A percentile compares a stretch with the other conserved stretches of the same genome.
Evolutionary conservation across 2,329 filamentous ascomycete species (phyloP).

Genomic region (Emmonsiellopsis sp.): DNA sequence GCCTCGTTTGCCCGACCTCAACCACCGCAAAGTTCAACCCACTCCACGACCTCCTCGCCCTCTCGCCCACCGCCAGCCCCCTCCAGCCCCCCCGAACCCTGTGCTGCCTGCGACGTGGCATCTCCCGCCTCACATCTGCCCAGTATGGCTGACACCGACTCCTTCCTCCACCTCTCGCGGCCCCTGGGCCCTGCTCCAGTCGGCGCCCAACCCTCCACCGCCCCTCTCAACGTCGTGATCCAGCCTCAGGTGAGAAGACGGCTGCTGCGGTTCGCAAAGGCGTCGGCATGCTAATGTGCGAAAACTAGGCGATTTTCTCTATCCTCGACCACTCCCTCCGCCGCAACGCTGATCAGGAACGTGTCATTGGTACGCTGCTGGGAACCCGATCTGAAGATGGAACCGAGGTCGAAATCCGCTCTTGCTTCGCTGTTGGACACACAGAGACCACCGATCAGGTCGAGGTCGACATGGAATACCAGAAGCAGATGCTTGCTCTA

Average conservation of each 20-base stretch:
- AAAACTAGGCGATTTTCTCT: conserved; percentile 50
- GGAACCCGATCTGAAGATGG: conserved; percentile 93
- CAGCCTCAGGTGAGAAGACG: conserved; percentile 70
- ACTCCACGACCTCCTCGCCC: conserved; percentile 7
- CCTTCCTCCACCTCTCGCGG: conserved; percentile 89
- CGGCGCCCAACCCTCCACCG: conserved; percentile 73
- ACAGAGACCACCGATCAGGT: conserved; percentile 98
- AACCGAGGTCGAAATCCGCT: conserved; percentile 89
- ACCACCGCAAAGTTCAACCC: conserved; percentile 11
- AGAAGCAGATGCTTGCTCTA: conserved; percentile 96
- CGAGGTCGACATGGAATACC: conserved; percentile 99
- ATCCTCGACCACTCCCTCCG: conserved; percentile 84
- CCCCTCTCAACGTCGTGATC: conserved; percentile 87
- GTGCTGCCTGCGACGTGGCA: conserved; percentile 1
- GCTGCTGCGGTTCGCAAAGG: too few relatives aligned
- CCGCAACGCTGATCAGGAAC: conserved; percentile 82
- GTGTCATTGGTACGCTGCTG: conserved; percentile 92
- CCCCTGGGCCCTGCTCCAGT: conserved; percentile 75
- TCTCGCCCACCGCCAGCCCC: neutral
- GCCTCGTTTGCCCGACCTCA: conserved; percentile 13
- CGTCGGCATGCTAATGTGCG: conserved; percentile 10
- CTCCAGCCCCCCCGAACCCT: neutral
- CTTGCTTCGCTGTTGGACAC: conserved; percentile 95
- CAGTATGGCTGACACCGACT: conserved; percentile 75
- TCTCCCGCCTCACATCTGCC: neutral